phyloP scores from a whole-genome alignment of 2,329 filamentous ascomycete genomes.

The Fusarium sp. region DNA sequence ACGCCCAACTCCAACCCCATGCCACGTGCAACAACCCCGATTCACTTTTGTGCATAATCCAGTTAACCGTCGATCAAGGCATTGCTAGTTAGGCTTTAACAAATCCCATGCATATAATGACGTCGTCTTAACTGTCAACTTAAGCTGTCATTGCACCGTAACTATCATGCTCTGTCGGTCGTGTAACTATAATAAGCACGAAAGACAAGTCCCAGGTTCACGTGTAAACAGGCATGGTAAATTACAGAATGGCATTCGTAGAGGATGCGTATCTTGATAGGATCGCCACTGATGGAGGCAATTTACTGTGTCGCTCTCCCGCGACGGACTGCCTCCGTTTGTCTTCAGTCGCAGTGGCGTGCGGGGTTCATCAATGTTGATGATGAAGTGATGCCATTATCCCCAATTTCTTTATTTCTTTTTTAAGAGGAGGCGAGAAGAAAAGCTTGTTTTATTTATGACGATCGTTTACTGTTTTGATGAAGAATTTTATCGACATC shows the following conservation, averaged over 20 bases:
- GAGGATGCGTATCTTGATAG: neutral
- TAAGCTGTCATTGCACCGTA: neutral
- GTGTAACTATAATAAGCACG: neutral
- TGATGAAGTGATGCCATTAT: neutral
- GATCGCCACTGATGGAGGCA: slow-evolving; percentile 6
- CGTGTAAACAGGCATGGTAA: neutral
- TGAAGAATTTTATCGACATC: neutral
- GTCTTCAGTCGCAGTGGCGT: neutral
- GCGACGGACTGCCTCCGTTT: neutral
- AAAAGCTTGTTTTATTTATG: neutral
- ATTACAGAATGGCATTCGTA: neutral
- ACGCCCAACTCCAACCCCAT: slow-evolving; percentile 19
- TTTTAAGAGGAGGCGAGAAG: too few relatives aligned
- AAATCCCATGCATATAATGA: slow-evolving; percentile 22
- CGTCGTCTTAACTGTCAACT: slow-evolving; percentile 16
- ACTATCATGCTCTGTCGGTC: neutral
- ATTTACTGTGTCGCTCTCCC: slow-evolving; percentile 15
- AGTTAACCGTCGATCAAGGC: neutral
- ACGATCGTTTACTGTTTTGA: neutral
- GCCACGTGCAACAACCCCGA: slow-evolving; percentile 26
- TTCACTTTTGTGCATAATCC: slow-evolving; percentile 9
- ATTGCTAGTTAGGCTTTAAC: neutral
- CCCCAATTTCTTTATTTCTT: too few relatives aligned
- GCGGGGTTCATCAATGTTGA: neutral
- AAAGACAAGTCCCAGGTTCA: neutral